Evolutionary conservation across 768 basidiomycete species (phyloP).

Genomic region (Lactarius akahatsu): DNA sequence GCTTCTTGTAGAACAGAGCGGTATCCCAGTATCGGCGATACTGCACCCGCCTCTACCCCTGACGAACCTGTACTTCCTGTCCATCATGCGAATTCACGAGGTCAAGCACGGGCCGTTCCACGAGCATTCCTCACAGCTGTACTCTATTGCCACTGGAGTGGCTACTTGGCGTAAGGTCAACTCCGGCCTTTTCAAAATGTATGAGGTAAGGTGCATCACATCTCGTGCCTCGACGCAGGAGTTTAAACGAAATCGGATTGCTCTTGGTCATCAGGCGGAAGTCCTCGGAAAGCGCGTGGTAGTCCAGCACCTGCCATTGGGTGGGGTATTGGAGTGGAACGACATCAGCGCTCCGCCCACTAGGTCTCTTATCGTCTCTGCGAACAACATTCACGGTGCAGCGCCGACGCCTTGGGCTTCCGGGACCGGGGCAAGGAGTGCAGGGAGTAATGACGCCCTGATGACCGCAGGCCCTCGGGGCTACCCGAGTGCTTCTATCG

Average conservation of each 20-base stretch:
- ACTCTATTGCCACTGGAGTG: conserved; percentile 85
- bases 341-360: conserved; percentile 15
- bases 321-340: conserved; percentile 75
- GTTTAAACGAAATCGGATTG: not conserved
- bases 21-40: conserved; percentile 63
- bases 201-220: conserved; percentile 55
- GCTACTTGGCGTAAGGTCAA: conserved; percentile 91
- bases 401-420: conserved; percentile 31
- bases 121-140: conserved; percentile 88
- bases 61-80: conserved; percentile 80
- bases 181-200: conserved; percentile 93
- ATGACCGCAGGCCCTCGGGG: conserved; percentile 22
- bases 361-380: not conserved
- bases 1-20: conserved; percentile 51
- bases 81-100: conserved; percentile 71
- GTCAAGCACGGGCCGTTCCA: conserved; percentile 88
- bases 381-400: not conserved
- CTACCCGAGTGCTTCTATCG: conserved; percentile 15
- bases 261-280: conserved; percentile 59
- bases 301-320: conserved; percentile 89
- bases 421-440: conserved; percentile 5
- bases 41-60: conserved; percentile 56
- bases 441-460: conserved; percentile 3
- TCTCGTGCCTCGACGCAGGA: not conserved
- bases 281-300: conserved; percentile 94